Evolutionary conservation across 179 eudicot genomes (phyloP), one percentile per base, ranked within the genome.

Genomic region (Silene noctiflora): DNA sequence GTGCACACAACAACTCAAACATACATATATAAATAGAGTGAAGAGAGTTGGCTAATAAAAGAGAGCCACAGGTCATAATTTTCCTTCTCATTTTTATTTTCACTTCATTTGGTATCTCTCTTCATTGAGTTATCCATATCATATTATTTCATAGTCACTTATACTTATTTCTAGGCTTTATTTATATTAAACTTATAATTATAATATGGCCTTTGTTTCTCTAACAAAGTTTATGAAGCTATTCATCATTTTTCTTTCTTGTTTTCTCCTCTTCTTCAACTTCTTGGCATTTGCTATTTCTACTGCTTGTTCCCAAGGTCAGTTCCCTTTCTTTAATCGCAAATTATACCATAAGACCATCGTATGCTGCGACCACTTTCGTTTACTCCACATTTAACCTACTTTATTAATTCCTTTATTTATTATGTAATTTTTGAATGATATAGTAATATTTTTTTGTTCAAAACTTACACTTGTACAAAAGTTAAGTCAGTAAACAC

Each of bases 271-370:
- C 75, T 72, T 71, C 66, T 61, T 69, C 73, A 69, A 44, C 53
- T 39, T 19, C 53, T 65, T 78, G 6, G 63, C 71, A 44, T 68
- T 62, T 75, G 73, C 78, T 73, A 7, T 80, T 71, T 33, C 82
- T 8, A 17, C 65, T 72, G 14, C 69, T 69, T 35, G 21, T 44
- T 74, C 84, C 39, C 81, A 78, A 83, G 86, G 86, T 83, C 72
- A 27, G 22, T 56, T 75, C n/a, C 27, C 24, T 29, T 39, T 80
- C 65, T 31, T 3, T 11, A 24, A 33, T 31, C 35, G 35, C 35
- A 31, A 31, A 31, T 31, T 31, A 31, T 31, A 31, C 35, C 3
- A 31, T 31, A 31, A 31, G 35, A 31, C 35, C 4, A 4, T 31
- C 35, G 35, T 31, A 31, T 31, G 4, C 35, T 31, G 29, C 29